Conservation (phyloP, 306 rosid genomes). For the Quercus engelmannii region DNA sequence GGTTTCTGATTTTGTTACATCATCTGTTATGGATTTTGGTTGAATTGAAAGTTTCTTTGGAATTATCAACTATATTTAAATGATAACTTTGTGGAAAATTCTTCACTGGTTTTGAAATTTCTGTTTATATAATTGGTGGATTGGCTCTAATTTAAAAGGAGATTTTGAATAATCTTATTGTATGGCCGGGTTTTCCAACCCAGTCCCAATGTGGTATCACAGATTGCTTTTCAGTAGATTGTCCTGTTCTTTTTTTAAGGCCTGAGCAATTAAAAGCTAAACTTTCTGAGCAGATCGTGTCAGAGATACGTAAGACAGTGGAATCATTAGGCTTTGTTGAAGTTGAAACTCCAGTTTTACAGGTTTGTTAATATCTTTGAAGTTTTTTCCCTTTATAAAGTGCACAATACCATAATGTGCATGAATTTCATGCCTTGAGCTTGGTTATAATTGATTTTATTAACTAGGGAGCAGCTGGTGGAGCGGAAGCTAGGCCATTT, state of each 20-base stretch:
- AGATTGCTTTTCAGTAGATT: background rate
- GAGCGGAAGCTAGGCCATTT: slow-evolving; percentile 98
- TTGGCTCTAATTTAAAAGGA: slow-evolving; percentile 1
- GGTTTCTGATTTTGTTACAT: background rate
- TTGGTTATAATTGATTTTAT: slow-evolving; percentile 38
- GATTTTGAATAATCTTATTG: background rate
- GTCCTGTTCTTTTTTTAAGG: slow-evolving; percentile 4
- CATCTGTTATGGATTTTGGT: background rate
- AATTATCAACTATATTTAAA: background rate
- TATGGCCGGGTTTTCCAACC: background rate
- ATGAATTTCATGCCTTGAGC: slow-evolving; percentile 11
- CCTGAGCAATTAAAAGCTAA: slow-evolving; percentile 9
- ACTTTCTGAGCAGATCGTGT: slow-evolving; percentile 56
- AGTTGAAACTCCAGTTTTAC: slow-evolving; percentile 98
- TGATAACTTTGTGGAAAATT: background rate
- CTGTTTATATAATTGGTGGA: background rate
- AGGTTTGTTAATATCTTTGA: slow-evolving; percentile 52
- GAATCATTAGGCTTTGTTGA: slow-evolving; percentile 85
- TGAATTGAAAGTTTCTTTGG: background rate
- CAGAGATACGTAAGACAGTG: slow-evolving; percentile 83
- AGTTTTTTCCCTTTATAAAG: background rate
- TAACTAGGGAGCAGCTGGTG: slow-evolving; percentile 95
- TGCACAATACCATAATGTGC: background rate
- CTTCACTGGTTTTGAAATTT: background rate
- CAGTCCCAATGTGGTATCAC: background rate